These are phyloP conservation scores for Plasmodium gonderi DNA, from an alignment of 169 alveolate species.

Conservation along the genomic window DNA sequence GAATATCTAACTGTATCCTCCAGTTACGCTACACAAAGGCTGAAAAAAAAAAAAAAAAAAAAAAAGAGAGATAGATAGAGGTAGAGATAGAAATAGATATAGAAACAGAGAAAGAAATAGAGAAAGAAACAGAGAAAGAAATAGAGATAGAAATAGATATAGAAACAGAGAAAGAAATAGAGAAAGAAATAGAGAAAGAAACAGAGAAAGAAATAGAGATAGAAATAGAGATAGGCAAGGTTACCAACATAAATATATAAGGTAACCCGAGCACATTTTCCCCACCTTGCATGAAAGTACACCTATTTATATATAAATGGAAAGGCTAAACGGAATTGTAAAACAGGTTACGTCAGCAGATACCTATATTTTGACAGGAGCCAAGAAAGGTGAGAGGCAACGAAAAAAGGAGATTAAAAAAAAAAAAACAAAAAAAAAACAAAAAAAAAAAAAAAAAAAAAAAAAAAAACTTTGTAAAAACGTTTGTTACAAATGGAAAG, in stretches of 20 bases:
- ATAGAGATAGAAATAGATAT: background rate
- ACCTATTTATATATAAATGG: constrained; percentile 54
- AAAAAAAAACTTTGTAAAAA: too few species aligned
- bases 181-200: too few species aligned
- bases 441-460: too few species aligned
- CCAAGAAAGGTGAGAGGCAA: constrained; percentile 38
- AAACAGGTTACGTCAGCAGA: constrained; percentile 73
- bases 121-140: background rate
- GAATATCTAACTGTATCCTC: background rate
- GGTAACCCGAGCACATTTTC: background rate
- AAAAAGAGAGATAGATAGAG: background rate
- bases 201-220: too few species aligned
- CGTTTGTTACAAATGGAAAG: too few species aligned
- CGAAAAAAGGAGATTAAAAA: background rate
- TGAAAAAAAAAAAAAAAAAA: background rate
- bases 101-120: background rate
- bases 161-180: background rate
- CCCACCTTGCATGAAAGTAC: background rate
- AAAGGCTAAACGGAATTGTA: constrained; percentile 64
- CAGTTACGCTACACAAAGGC: too few species aligned
- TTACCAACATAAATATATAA: too few species aligned
- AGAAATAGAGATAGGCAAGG: too few species aligned
- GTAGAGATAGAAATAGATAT: background rate
- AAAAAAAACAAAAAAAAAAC: background rate
- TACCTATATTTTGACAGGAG: constrained; percentile 62